phyloP scores from a whole-genome alignment of 2,329 filamentous ascomycete genomes.

The Stagonosporopsis vannaccii region DNA sequence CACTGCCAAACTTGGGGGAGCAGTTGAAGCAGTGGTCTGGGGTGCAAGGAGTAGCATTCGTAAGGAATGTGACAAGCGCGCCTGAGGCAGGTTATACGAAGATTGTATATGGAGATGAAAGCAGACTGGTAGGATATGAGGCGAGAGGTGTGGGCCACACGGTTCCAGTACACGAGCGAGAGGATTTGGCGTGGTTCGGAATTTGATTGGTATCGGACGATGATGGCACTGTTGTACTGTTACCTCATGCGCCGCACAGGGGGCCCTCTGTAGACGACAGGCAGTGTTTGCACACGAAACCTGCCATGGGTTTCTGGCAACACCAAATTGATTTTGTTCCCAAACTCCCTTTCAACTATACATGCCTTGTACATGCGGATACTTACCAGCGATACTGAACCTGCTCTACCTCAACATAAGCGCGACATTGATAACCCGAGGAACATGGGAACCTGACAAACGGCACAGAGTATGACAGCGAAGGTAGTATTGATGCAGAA shows the following conservation, averaged over 20 bases:
- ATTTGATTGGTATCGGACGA: too few relatives aligned
- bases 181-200: conserved; percentile 16
- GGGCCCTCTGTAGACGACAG: too few relatives aligned
- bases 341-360: too few relatives aligned
- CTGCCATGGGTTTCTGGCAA: not conserved
- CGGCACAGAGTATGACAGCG: not conserved
- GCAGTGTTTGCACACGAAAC: too few relatives aligned
- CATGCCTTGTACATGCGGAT: too few relatives aligned
- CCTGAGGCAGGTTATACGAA: conserved; percentile 35
- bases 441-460: not conserved
- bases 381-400: too few relatives aligned
- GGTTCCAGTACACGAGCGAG: conserved; percentile 25
- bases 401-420: too few relatives aligned
- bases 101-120: conserved; percentile 39
- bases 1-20: conserved; percentile 34
- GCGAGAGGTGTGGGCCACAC: conserved; percentile 36
- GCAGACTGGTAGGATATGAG: conserved; percentile 33
- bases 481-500: not conserved
- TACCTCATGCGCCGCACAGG: too few relatives aligned
- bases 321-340: too few relatives aligned
- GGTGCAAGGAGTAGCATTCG: conserved; percentile 27
- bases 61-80: conserved; percentile 28
- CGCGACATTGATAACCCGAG: not conserved
- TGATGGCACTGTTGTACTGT: too few relatives aligned
- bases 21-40: conserved; percentile 42